Base-by-base conservation (phyloP, 164 flowering plant genomes). In the Chimonanthus praecox region DNA sequence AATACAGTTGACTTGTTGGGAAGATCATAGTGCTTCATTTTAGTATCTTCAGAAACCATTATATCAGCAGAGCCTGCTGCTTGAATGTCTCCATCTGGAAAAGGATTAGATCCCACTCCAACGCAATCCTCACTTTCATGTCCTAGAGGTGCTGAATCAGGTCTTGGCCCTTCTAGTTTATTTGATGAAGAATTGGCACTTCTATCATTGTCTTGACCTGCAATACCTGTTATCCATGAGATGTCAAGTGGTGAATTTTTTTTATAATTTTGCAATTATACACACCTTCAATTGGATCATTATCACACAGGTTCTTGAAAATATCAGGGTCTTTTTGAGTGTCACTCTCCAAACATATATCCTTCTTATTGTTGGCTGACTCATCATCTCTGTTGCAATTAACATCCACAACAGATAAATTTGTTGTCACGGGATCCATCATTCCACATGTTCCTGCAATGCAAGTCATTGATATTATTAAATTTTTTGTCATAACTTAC, bases 391-490 rank as follows among this genome's bases (percentile, higher is more conserved):
- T 74, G 43, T 50, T 65, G 49, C 58, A 49, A 67, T 62, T 73
- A 2, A 63, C 64, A 75, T 74, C 48, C 54, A 33, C 20, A 58
- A 64, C 58, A 15, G 78, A 71, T n/a, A 20, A 58, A 69, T 70
- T 63, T 10, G 69, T 70, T 33, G 45, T 69, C 18, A 8, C 66
- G 21, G 60, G 6, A 76, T 72, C 72, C 43, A 73, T 15, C 62
- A 75, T 69, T 63, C 65, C 78, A 70, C 74, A 50, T 70, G 67
- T 67, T 71, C 78, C 88, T 85, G 82, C 77, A 20, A 72, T 3
- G 58, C 48, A 71, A 46, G 48, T 58, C 47, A 71, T 75, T 20
- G 11, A 11, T 44, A 45, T 66, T 43, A 44, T 65, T 33, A 5
- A 18, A 15, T n/a, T 65, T 44, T 8, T 51, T 51, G 13, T 54